phyloP scores from a whole-genome alignment of 345 rosid species.

The Erysimum cheiranthoides region DNA sequence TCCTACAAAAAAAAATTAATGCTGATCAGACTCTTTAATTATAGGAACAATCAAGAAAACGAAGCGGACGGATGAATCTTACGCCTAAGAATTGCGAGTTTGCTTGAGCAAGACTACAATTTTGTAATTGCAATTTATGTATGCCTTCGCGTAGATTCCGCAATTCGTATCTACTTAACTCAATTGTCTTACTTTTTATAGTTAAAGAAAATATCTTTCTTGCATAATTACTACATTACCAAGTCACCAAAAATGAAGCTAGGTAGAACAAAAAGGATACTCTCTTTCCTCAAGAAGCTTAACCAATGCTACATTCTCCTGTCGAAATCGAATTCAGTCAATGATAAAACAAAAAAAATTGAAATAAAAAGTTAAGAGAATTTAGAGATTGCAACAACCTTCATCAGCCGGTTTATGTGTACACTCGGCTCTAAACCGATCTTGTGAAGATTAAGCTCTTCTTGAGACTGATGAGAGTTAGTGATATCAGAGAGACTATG shows the following conservation, averaged over 20 bases:
- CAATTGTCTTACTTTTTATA: constrained; percentile 33
- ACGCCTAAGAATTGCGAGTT: constrained; percentile 35
- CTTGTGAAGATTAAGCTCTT: constrained; percentile 40
- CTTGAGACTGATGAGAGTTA: constrained; percentile 58
- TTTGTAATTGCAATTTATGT: constrained; percentile 33
- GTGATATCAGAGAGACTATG: constrained; percentile 70
- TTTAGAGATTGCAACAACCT: constrained; percentile 33
- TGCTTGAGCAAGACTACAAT: constrained; percentile 38
- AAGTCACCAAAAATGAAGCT: constrained; percentile 1
- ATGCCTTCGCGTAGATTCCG: constrained; percentile 32
- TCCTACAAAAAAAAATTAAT: constrained; percentile 26
- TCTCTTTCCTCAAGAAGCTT: constrained; percentile 72
- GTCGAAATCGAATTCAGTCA: constrained; percentile 5
- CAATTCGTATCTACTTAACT: constrained; percentile 26
- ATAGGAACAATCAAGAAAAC: background rate
- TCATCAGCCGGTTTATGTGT: constrained; percentile 52
- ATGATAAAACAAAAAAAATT: background rate
- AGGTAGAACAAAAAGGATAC: constrained; percentile 58
- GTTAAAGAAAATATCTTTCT: constrained; percentile 1
- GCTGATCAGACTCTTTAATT: background rate
- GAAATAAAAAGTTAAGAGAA: background rate
- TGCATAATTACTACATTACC: background rate
- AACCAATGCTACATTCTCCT: constrained; percentile 70
- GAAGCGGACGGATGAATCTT: background rate
- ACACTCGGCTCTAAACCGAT: constrained; percentile 37